Conservation (phyloP, 1,284 basidiomycete genomes). For the Leccinum colubrinum region DNA sequence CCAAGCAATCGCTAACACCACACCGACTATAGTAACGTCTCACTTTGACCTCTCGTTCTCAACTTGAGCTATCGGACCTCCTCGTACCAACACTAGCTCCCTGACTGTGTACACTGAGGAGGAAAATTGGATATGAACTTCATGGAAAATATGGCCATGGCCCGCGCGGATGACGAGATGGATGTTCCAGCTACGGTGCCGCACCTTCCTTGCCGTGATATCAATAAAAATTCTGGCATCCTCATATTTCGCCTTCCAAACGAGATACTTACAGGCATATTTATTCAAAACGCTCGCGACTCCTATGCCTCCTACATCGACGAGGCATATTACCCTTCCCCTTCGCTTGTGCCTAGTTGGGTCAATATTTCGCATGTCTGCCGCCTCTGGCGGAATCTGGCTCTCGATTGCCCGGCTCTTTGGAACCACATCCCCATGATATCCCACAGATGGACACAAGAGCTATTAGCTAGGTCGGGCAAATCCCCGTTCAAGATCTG, state of each 20-base stretch:
- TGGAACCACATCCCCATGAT: constrained; percentile 30
- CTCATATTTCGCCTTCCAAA: constrained; percentile 17
- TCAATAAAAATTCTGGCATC: not conserved
- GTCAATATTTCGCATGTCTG: constrained; percentile 32
- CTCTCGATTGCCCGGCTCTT: constrained; percentile 28
- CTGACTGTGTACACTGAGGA: not conserved
- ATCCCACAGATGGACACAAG: constrained; percentile 26
- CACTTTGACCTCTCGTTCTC: not conserved
- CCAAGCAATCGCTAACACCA: not conserved
- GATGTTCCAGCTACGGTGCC: not conserved
- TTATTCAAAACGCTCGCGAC: constrained; percentile 14
- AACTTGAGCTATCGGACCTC: not conserved
- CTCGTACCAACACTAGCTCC: not conserved
- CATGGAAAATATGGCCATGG: not conserved
- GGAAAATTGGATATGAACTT: not conserved
- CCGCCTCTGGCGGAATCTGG: constrained; percentile 34
- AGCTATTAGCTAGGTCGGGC: constrained; percentile 35
- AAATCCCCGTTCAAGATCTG: constrained; percentile 26
- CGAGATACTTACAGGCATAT: constrained; percentile 21
- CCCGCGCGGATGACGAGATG: not conserved
- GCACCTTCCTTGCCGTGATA: not conserved
- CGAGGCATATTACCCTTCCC: too few relatives aligned
- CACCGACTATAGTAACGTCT: not conserved
- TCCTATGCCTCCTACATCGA: not conserved
- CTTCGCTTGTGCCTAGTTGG: constrained; percentile 7